Percentiles rank a stretch among this genome's conserved stretches.
phyloP scores from a whole-genome alignment of 2,329 filamentous ascomycete genomes.

The Leptographium procerum region DNA sequence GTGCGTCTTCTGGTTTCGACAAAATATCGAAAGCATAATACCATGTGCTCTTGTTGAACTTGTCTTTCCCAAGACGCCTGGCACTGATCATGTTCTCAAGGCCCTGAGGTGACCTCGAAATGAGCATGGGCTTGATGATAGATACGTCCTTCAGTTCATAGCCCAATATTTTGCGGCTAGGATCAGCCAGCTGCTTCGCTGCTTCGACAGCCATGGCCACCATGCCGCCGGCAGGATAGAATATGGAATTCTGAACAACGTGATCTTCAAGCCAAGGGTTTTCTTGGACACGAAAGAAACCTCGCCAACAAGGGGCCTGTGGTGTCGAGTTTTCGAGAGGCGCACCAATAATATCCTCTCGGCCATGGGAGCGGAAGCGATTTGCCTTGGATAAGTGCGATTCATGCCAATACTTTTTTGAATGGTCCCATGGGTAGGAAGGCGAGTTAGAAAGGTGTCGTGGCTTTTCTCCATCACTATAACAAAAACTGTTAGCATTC shows the following conservation, averaged over 20 bases:
- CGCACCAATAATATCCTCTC: conserved; percentile 18
- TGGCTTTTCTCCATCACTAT: not conserved
- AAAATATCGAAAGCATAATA: conserved; percentile 24
- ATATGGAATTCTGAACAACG: conserved; percentile 22
- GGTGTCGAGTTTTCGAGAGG: conserved; percentile 15
- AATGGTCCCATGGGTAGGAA: conserved; percentile 29
- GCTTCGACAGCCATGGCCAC: conserved; percentile 28
- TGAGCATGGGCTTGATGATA: conserved; percentile 14
- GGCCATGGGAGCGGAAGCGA: conserved; percentile 17
- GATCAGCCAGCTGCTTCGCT: conserved; percentile 16
- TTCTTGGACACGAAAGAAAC: conserved; percentile 27
- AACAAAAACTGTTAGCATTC: not conserved
- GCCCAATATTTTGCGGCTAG: not conserved
- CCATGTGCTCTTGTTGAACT: not conserved
- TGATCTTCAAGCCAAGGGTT: conserved; percentile 36
- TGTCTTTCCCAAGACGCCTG: conserved; percentile 15
- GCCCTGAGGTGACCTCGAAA: conserved; percentile 18
- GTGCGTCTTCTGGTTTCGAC: conserved; percentile 27
- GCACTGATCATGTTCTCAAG: conserved; percentile 39
- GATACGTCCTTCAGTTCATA: conserved; percentile 11
- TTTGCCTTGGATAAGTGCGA: conserved; percentile 20
- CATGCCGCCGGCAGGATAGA: conserved; percentile 26
- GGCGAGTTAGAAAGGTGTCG: conserved; percentile 23
- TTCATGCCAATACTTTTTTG: conserved; percentile 26
- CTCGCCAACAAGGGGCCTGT: conserved; percentile 29